Base-by-base conservation (phyloP, 1,284 basidiomycete genomes). In the Trichosporon sp. region DNA sequence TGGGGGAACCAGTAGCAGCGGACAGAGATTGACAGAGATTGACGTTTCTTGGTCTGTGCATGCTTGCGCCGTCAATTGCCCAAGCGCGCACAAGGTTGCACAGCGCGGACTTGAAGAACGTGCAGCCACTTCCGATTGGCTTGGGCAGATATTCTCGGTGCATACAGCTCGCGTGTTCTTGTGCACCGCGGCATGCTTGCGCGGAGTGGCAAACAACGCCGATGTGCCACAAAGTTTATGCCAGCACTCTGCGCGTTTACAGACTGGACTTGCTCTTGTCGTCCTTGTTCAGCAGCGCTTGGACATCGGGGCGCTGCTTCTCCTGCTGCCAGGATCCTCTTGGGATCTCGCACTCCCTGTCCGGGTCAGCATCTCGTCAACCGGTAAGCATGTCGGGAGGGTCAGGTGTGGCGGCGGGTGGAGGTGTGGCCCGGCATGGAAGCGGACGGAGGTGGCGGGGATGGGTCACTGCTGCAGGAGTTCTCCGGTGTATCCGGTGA, bases 301-400 rank as follows among this genome's bases (percentile, higher is more conserved):
- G 49, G 49, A 54, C 27, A 7, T 54, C 49, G 49, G 49, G 25
- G 27, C 27, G 4, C 2, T 29, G 27, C 49, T 54, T 29, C 49
- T n/a, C 27, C 49, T 25, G 16, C 49, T 54, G 29, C 49, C 49
- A 54, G 27, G 49, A 25, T 25, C 25, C 49, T 54, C 49, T 27
- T 16, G 49, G 49, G 49, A 54, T 54, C 49, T 54, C 49, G 49
- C 49, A 54, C 49, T 54, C 49, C 27, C 49, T 54, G 49, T 13
- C 21, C 14, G 23, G 21, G 49, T 54, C 49, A 54, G 49, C 14
- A n/a, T 54, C 16, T 10, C 25, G 46, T 37, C 13, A 16, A 16
- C 46, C 27, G 13, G 46, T 44, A 21, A 44, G 40, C 40, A 29
- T 25, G 49, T 54, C 49, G 21, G 25, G 23, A 27, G n/a, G n/a